Evolutionary conservation across 306 rosid genomes (phyloP), one percentile per base, ranked within the genome.

Genomic region (Arachis hypogaea): DNA sequence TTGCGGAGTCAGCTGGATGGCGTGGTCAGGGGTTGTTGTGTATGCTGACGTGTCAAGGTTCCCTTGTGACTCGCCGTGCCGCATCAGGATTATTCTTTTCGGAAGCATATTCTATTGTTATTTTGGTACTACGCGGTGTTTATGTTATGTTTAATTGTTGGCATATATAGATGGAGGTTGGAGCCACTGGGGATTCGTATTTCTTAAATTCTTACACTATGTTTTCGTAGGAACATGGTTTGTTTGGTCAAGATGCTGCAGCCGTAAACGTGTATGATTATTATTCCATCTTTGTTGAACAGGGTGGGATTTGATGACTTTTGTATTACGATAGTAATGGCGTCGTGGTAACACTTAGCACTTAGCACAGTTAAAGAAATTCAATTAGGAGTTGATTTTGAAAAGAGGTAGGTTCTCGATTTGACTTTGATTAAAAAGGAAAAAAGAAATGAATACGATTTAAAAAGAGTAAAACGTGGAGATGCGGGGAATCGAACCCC

Each of bases 401-500:
- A 11, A 46, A 46, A 16, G 16, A 16, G 16, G 16, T 16, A 22
- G 28, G 28, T 22, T 22, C 28, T 22, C 28, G 1, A 33, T 33
- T 33, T 33, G 38, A 33, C 38, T 33, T 33, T 4, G 38, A 4
- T 33, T 33, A 33, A 33, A 33, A 33, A 33, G 3, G 2, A 33
- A 33, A 33, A 33, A 33, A 33, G 3, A 33, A 33, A 33, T 33
- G 38, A 33, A 33, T 33, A 2, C 38, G 4, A 4, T 1, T 33
- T 33, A 4, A 4, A 9, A 46, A 46, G 3, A 0, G 2, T 0
- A 9, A 46, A 0, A 3, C 0, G 1, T 88, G 90, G 96, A 91
- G 88, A 87, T 55, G 89, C 91, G 82, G 96, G 95, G 93, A 89
- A 86, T 91, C 96, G 89, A 91, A 88, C 92, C 89, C 94, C 84